phyloP scores from a whole-genome alignment of 768 basidiomycete genomes.

The Coprinopsis strossmayeri region DNA sequence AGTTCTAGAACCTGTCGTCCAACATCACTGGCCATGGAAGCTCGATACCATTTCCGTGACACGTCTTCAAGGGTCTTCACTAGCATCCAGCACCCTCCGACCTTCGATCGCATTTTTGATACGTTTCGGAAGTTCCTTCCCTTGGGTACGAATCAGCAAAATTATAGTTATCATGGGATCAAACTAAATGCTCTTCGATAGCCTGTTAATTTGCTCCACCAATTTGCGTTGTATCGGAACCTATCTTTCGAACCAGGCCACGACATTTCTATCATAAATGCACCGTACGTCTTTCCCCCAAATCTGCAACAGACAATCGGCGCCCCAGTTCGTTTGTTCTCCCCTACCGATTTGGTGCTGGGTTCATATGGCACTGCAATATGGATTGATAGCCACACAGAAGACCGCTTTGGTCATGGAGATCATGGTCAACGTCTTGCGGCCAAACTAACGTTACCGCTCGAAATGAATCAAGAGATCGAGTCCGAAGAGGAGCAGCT shows the following conservation, averaged over 20 bases:
- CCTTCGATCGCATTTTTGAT: conserved; percentile 44
- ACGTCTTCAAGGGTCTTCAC: conserved; percentile 21
- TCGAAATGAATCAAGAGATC: conserved; percentile 17
- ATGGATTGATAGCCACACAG: conserved; percentile 62
- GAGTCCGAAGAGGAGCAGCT: conserved; percentile 5
- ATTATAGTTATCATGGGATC: neutral
- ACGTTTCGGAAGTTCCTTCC: conserved; percentile 53
- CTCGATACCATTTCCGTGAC: conserved; percentile 43
- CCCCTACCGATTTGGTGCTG: conserved; percentile 45
- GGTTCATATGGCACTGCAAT: conserved; percentile 56
- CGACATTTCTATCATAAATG: conserved; percentile 21
- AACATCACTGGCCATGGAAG: conserved; percentile 48
- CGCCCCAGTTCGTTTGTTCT: conserved; percentile 53
- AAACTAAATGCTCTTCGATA: conserved; percentile 5
- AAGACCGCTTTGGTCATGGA: conserved; percentile 36
- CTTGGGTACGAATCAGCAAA: conserved; percentile 37
- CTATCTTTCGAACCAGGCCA: conserved; percentile 3
- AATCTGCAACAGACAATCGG: conserved; percentile 33
- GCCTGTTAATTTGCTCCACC: conserved; percentile 66
- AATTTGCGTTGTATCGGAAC: conserved; percentile 47
- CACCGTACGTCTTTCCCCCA: conserved; percentile 39
- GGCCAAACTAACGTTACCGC: conserved; percentile 21
- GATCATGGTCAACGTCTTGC: conserved; percentile 57
- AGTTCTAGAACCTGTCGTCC: conserved; percentile 36
- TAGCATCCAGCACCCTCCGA: conserved; percentile 12